These are phyloP conservation scores for Neopestalotiopsis sp. DNA, from an alignment of 2,329 filamentous ascomycete species.

Conservation along the genomic window DNA sequence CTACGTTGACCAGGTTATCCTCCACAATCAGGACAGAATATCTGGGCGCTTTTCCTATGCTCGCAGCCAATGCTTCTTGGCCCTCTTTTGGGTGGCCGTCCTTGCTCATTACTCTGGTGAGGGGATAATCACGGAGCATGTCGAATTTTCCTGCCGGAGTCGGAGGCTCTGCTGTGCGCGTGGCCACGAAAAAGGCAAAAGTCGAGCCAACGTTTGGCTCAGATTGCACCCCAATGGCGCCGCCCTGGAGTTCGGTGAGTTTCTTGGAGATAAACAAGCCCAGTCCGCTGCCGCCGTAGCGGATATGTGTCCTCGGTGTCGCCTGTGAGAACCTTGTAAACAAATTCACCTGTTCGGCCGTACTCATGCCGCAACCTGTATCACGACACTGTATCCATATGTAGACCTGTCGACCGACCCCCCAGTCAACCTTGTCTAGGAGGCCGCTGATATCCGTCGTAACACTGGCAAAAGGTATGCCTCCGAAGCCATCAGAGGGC, in stretches of 20 bases:
- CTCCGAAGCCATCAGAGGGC: slow-evolving; percentile 42
- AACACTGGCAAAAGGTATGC: slow-evolving; percentile 52
- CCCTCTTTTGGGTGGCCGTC: slow-evolving; percentile 23
- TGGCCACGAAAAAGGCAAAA: slow-evolving; percentile 78
- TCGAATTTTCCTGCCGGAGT: slow-evolving; percentile 25
- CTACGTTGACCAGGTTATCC: slow-evolving; percentile 66
- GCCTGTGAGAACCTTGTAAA: slow-evolving; percentile 74
- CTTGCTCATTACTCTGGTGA: slow-evolving; percentile 34
- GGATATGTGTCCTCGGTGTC: slow-evolving; percentile 70
- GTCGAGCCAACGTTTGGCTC: slow-evolving; percentile 71
- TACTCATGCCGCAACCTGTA: slow-evolving; percentile 69
- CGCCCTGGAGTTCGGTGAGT: slow-evolving; percentile 76
- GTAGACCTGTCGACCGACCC: slow-evolving; percentile 70
- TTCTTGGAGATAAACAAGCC: slow-evolving; percentile 79
- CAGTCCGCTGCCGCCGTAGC: slow-evolving; percentile 74
- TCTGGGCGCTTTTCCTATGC: not conserved
- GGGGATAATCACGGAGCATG: slow-evolving; percentile 19
- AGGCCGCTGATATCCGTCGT: slow-evolving; percentile 47
- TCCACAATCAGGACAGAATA: slow-evolving; percentile 56
- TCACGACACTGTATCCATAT: slow-evolving; percentile 75
- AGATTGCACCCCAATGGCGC: slow-evolving; percentile 75
- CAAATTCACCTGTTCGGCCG: slow-evolving; percentile 68
- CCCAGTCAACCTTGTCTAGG: slow-evolving; percentile 68
- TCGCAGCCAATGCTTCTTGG: not conserved
- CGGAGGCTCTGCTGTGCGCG: slow-evolving; percentile 44